Conservation (phyloP, 768 basidiomycete genomes). For the Pholiota molesta region DNA sequence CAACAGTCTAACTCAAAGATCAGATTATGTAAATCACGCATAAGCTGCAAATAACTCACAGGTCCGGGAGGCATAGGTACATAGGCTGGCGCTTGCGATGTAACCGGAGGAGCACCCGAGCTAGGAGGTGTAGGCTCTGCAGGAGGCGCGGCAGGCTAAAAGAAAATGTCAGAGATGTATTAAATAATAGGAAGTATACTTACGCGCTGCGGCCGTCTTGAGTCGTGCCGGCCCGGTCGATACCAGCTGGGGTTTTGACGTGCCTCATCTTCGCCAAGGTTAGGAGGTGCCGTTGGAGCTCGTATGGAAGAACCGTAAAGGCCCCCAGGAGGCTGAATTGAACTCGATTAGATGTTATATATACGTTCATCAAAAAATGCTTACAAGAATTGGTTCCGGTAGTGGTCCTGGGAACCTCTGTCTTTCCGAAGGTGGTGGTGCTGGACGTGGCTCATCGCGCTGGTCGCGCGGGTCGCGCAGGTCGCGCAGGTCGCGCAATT, state of each 20-base stretch:
- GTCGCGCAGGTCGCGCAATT: too few species aligned
- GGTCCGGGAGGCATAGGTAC: slow-evolving; percentile 55
- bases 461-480: too few species aligned
- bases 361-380: slow-evolving; percentile 2
- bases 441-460: not conserved
- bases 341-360: not conserved
- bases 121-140: not conserved
- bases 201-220: slow-evolving; percentile 3
- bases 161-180: not conserved
- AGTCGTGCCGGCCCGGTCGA: slow-evolving; percentile 7
- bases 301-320: slow-evolving; percentile 7
- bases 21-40: not conserved
- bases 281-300: slow-evolving; percentile 32
- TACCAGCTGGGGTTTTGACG: slow-evolving; percentile 33
- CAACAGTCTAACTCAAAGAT: slow-evolving; percentile 47
- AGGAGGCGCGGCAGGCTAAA: not conserved
- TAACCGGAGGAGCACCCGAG: not conserved
- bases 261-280: slow-evolving; percentile 17
- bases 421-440: not conserved
- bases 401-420: slow-evolving; percentile 15
- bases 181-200: not conserved
- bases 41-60: slow-evolving; percentile 37
- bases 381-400: slow-evolving; percentile 30
- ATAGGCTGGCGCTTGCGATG: slow-evolving; percentile 32
- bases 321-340: not conserved